Evolutionary conservation across 2,329 filamentous ascomycete species (phyloP).

Genomic region (Diaporthe aspalathi): DNA sequence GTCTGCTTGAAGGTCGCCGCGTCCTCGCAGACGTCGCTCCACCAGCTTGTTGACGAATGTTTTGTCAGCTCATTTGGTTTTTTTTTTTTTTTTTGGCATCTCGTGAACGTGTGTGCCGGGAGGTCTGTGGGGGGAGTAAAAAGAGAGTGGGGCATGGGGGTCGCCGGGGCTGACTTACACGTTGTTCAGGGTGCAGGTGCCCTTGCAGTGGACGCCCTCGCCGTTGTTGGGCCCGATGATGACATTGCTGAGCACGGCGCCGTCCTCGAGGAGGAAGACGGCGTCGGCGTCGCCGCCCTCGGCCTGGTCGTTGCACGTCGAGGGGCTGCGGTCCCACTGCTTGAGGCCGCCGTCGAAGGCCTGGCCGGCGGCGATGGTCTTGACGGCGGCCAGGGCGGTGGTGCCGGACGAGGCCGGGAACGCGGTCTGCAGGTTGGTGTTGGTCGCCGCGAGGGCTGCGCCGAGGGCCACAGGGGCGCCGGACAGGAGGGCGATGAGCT

Average conservation of each 20-base stretch:
- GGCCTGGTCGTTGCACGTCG: conserved; percentile 37
- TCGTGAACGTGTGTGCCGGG: too few relatives aligned
- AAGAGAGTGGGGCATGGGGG: neutral
- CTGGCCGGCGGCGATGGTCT: conserved; percentile 40
- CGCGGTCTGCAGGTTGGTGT: conserved; percentile 35
- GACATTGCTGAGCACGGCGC: conserved; percentile 61
- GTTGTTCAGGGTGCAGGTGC: conserved; percentile 55
- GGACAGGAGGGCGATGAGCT: conserved; percentile 8
- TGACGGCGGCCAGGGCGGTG: conserved; percentile 50
- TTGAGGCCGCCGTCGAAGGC: conserved; percentile 58
- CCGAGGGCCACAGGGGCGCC: conserved; percentile 13
- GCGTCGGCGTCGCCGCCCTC: conserved; percentile 50
- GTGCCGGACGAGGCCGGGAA: conserved; percentile 54
- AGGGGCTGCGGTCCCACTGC: conserved; percentile 35
- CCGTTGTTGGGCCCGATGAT: conserved; percentile 61
- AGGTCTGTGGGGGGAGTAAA: neutral
- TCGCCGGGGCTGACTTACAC: conserved; percentile 29
- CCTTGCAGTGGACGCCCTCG: conserved; percentile 62
- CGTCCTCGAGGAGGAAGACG: conserved; percentile 62
- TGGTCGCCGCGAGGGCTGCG: conserved; percentile 21
- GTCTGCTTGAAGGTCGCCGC: conserved; percentile 51
- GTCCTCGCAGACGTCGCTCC: conserved; percentile 50
- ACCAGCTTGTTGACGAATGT: conserved; percentile 48
- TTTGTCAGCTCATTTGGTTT: conserved; percentile 42
- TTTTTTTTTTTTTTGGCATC: too few relatives aligned